phyloP scores from a whole-genome alignment of 441 rosid genomes.

The Rhodomyrtus psidioides region DNA sequence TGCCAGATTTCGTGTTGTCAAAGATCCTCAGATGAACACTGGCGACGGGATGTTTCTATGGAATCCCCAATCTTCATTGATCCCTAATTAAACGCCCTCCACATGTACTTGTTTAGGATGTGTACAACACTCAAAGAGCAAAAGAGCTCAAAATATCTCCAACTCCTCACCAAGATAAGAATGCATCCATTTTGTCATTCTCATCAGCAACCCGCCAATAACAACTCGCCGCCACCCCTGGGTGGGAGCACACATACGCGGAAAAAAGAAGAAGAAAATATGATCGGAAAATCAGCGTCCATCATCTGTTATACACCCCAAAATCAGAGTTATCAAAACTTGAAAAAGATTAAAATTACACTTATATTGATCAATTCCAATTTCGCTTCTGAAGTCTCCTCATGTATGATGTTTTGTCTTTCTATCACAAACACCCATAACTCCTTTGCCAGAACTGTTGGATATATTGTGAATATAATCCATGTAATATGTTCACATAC shows the following conservation, averaged over 20 bases:
- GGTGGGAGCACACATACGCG: too few species aligned
- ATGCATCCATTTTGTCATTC: background rate
- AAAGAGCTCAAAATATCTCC: background rate
- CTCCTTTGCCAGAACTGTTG: background rate
- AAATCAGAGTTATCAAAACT: background rate
- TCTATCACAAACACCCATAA: too few species aligned
- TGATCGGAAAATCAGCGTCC: background rate
- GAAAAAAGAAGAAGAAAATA: background rate
- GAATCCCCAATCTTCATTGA: too few species aligned
- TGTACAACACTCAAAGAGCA: background rate
- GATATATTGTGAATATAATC: too few species aligned
- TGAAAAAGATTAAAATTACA: background rate
- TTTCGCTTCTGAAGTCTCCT: background rate
- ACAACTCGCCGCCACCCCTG: too few species aligned
- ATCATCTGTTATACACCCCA: background rate
- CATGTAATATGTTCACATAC: too few species aligned
- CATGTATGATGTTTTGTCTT: background rate
- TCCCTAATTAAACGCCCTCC: background rate
- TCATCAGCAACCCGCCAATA: background rate
- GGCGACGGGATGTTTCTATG: too few species aligned
- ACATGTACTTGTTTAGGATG: background rate
- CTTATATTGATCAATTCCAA: background rate
- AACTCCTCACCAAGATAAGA: background rate
- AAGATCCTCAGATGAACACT: background rate
- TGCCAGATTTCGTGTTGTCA: background rate